Base-by-base conservation (phyloP, 768 basidiomycete species). In the Termitomyces sp. region DNA sequence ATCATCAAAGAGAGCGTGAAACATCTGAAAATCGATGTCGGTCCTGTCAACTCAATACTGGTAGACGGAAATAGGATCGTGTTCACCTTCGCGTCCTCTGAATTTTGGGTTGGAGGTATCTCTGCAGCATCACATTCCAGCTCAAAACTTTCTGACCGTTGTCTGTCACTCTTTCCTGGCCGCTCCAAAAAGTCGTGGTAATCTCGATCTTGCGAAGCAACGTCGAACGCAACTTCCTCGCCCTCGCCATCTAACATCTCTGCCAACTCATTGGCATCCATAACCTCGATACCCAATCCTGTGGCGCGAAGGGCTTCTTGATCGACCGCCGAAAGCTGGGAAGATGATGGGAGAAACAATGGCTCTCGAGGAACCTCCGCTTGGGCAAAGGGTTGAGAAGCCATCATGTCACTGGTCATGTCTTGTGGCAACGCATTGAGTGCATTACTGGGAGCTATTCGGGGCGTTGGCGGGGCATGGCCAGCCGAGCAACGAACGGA, bases 251-350 rank as follows among this genome's bases (percentile, higher is more conserved):
- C 81, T 19, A 86, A 67, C 73, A 87, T 75, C 24, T 77, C 81
- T 21, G 71, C 75, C 35, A 90, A 67, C 64, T 89, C 87, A 22
- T 81, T 77, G 5, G 68, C 74, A 55, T 76, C 72, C 87, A 90
- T 88, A 57, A 76, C 64, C 62, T 88, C 87, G 22, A 85, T 73
- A 2, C 84, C 87, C 28, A 91, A 70, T 5, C 88, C 88, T 1
- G 84, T 82, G 26, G 74, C 76, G 37, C 75, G 75, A 44, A 90
- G 73, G 5, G 75, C 73, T 49, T 76, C 79, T 60, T 76, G 72
- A 37, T 82, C 78, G 30, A 74, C 76, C 28, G 72, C 74, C 3
- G 87, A 85, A 37, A 86, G 74, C 64, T 85, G 85, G n/a, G 84
- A 79, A 7, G 76, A 74, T 34, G 60, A 57, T 24, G 82, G 72